Conservation (phyloP, 805 yeast species). For the Scheffersomyces ergatensis region DNA sequence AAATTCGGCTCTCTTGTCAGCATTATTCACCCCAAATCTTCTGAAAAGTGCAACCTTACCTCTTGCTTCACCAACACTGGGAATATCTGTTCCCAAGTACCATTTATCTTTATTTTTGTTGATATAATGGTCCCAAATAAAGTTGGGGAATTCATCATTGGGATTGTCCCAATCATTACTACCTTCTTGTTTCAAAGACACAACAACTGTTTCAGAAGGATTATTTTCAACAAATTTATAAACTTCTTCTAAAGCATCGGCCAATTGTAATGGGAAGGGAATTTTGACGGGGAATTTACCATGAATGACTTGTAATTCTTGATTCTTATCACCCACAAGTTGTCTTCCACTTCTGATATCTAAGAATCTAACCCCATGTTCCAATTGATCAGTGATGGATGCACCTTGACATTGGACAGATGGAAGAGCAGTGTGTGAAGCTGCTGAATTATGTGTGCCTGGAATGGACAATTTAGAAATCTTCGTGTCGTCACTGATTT, state of each 20-base stretch:
- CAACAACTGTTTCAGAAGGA: conserved; percentile 58
- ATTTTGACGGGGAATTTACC: conserved; percentile 74
- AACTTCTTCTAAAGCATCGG: conserved; percentile 53
- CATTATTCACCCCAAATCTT: conserved; percentile 63
- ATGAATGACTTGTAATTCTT: conserved; percentile 65
- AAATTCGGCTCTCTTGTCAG: conserved; percentile 37
- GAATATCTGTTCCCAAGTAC: conserved; percentile 57
- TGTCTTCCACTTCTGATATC: conserved; percentile 66
- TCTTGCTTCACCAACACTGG: conserved; percentile 58
- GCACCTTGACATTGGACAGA: conserved; percentile 75
- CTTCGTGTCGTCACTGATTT: conserved; percentile 48
- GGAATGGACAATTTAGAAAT: conserved; percentile 62
- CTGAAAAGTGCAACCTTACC: conserved; percentile 68
- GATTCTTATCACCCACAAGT: conserved; percentile 47
- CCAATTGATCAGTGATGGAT: conserved; percentile 57
- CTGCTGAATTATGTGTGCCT: conserved; percentile 88
- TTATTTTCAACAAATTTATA: conserved; percentile 54
- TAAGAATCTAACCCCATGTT: conserved; percentile 72
- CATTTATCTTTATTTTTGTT: conserved; percentile 50
- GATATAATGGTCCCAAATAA: conserved; percentile 58
- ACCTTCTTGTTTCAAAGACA: conserved; percentile 76
- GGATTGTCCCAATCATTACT: conserved; percentile 61
- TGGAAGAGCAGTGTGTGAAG: conserved; percentile 67
- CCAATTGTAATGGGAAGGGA: conserved; percentile 53
- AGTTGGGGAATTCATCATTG: conserved; percentile 61